Percentiles rank a stretch among this genome's conserved stretches.
Evolutionary conservation across 345 rosid genomes (phyloP).

Genomic region (Populus nigra): DNA sequence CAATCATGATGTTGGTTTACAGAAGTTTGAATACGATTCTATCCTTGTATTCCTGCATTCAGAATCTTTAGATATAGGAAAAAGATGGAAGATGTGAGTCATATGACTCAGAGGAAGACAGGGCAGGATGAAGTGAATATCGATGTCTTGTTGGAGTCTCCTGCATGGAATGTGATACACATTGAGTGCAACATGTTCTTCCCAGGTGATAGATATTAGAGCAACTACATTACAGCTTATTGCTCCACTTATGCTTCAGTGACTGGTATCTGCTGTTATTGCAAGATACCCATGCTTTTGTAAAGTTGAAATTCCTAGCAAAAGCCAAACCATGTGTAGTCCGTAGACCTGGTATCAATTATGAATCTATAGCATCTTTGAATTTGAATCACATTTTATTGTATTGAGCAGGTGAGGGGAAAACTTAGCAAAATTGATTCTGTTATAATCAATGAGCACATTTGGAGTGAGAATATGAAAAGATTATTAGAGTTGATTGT

Average conservation of each 20-base stretch:
- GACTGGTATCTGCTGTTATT: neutral
- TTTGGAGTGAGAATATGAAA: neutral
- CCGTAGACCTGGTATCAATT: neutral
- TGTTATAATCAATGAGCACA: neutral
- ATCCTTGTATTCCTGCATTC: neutral
- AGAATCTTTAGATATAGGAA: neutral
- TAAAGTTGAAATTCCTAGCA: neutral
- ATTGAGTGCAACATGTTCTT: neutral
- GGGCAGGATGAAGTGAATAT: neutral
- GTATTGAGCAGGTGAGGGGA: neutral
- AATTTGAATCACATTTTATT: neutral
- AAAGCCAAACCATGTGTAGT: neutral
- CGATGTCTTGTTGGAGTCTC: neutral
- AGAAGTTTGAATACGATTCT: neutral
- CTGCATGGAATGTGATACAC: neutral
- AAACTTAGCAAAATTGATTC: neutral
- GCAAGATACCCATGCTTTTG: neutral
- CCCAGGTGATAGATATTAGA: neutral
- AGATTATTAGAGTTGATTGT: neutral
- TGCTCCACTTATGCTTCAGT: neutral
- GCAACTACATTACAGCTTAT: neutral
- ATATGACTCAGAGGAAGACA: neutral
- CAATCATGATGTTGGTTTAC: neutral
- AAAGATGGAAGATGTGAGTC: neutral
- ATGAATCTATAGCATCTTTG: neutral